Conservation (phyloP, 345 rosid species). For the Arabidopsis arenosa region DNA sequence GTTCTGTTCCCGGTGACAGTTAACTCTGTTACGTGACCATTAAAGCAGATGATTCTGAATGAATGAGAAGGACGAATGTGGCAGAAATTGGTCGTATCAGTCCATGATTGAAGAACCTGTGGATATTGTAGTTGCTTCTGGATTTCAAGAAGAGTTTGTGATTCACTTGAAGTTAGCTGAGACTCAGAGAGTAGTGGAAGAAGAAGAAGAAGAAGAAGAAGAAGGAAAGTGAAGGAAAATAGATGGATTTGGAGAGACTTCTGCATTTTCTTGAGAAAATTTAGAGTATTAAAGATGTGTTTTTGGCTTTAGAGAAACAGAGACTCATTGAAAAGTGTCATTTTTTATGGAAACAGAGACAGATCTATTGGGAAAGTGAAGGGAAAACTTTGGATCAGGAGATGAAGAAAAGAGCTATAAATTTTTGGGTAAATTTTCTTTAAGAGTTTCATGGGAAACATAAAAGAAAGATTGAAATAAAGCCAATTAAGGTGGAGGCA, state of each 20-base stretch:
- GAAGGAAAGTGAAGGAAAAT: slow-evolving; percentile 36
- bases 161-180: slow-evolving; percentile 63
- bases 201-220: slow-evolving; percentile 34
- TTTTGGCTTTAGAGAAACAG: slow-evolving; percentile 27
- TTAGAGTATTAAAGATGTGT: slow-evolving; percentile 22
- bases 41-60: slow-evolving; percentile 61
- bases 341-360: slow-evolving; percentile 14
- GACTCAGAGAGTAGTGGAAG: slow-evolving; percentile 50
- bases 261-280: slow-evolving; percentile 35
- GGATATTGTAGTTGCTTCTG: slow-evolving; percentile 77
- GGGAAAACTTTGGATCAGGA: slow-evolving; percentile 19
- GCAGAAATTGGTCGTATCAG: slow-evolving; percentile 77
- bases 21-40: slow-evolving; percentile 60
- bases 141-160: slow-evolving; percentile 60
- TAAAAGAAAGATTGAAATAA: slow-evolving; percentile 5
- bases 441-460: slow-evolving; percentile 29
- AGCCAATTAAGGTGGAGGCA: slow-evolving; percentile 31
- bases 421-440: background rate
- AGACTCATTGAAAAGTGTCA: slow-evolving; percentile 18
- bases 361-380: slow-evolving; percentile 28
- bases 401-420: background rate
- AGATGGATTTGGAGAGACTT: slow-evolving; percentile 12
- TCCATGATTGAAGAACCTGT: slow-evolving; percentile 71
- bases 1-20: slow-evolving; percentile 68
- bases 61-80: slow-evolving; percentile 65